These are phyloP conservation scores for Phytopythium montanum DNA, from an alignment of 352 stramenopile genomes.

Conservation along the genomic window DNA sequence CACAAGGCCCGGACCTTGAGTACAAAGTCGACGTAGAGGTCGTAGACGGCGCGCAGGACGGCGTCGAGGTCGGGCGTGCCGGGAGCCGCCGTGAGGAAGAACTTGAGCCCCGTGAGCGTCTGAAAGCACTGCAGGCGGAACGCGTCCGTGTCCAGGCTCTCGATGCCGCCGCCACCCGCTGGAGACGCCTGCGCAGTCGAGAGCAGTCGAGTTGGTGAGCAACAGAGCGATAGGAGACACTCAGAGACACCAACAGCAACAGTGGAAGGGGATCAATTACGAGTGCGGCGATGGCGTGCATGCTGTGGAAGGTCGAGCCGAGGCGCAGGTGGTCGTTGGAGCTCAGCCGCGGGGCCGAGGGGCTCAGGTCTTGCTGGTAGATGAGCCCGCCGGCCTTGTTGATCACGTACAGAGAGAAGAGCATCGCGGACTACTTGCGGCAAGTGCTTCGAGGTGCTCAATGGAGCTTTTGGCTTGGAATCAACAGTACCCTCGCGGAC, in stretches of 20 bases:
- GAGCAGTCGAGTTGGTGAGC: no score
- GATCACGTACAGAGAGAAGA: slow-evolving; percentile 93
- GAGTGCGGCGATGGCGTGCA: slow-evolving; percentile 90
- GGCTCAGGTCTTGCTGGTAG: slow-evolving; percentile 91
- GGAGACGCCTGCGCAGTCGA: slow-evolving; percentile 54
- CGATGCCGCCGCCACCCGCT: slow-evolving; percentile 82
- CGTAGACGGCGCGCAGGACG: slow-evolving; percentile 88
- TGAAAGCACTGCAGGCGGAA: slow-evolving; percentile 93
- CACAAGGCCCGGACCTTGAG: slow-evolving; percentile 74
- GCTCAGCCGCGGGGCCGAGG: slow-evolving; percentile 76
- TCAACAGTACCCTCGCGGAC: no score
- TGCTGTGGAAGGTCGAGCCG: slow-evolving; percentile 94
- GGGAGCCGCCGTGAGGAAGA: slow-evolving; percentile 91
- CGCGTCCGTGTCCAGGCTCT: slow-evolving; percentile 90
- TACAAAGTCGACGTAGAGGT: slow-evolving; percentile 95
- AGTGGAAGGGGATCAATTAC: slow-evolving; percentile 10
- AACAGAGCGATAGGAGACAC: not conserved
- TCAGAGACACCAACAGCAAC: not conserved
- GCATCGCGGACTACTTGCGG: no score
- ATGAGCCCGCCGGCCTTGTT: slow-evolving; percentile 93
- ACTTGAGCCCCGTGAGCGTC: slow-evolving; percentile 91
- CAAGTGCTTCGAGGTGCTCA: no score
- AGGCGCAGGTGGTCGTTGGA: slow-evolving; percentile 92
- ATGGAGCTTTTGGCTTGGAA: not conserved
- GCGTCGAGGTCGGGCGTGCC: slow-evolving; percentile 81